Base-by-base conservation (phyloP, 768 basidiomycete genomes). In the Lactarius hatsudake region DNA sequence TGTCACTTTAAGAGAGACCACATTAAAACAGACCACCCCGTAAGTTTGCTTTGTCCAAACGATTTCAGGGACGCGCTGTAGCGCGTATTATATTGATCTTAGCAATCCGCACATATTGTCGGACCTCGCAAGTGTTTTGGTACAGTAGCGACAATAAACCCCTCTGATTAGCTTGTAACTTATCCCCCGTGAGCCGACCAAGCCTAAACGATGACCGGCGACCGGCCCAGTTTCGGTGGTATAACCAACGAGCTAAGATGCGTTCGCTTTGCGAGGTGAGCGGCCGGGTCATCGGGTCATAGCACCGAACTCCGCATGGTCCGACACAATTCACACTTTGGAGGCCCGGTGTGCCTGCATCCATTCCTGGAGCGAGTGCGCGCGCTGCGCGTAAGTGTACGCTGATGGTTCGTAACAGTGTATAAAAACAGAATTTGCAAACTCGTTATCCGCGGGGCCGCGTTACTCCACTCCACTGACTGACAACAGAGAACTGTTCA, bases 351-450 rank as follows among this genome's bases (percentile, higher is more conserved):
- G 65, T 66, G 56, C 65, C 65, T 67, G 66, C 66, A 56, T 67
- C 66, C 62, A 64, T 67, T 67, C 58, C 58, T 67, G 51, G 66
- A 51, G 40, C 58, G 32, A 63, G 62, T 28, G 58, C 51, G 58
- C 62, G 62, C 55, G 62, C 34, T 28, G 53, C n/a, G 34, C 36
- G 36, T 38, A 38, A 38, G 12, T 30, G 30, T 23, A 51, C 48
- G 51, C 20, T 67, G 66, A 20, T 30, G 30, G 30, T 54, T 60
- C 62, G 62, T 67, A 59, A 67, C 61, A 40, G 62, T 28, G 26
- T 20, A 40, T 42, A 28, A 62, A 55, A 62, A 62, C 60, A 62
- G 38, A 59, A 67, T 67, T 67, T 67, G 66, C 61, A 67, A 67
- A 67, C 23, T 26, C 18, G 62, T 60, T 42, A 38, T 59, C 66